These are phyloP conservation scores for Penicillium rolfsii DNA, from an alignment of 2,329 filamentous ascomycete species.

Conservation along the genomic window DNA sequence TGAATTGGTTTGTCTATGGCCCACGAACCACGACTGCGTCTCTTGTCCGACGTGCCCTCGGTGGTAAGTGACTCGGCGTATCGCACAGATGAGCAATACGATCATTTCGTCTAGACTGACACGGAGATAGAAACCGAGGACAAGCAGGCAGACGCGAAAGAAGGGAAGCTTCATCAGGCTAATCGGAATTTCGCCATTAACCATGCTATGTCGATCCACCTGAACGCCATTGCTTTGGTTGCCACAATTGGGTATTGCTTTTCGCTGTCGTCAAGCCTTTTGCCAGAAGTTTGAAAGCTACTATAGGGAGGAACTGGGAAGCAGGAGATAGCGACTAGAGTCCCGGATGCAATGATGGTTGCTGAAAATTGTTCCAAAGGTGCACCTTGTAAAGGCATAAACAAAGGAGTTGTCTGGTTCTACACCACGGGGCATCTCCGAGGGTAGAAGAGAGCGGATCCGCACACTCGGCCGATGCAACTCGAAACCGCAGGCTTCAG, in stretches of 20 bases:
- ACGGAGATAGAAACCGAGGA: slow-evolving; percentile 13
- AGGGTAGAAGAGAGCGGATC: background rate
- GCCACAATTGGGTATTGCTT: slow-evolving; percentile 37
- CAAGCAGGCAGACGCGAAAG: background rate
- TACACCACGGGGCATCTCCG: slow-evolving; percentile 2
- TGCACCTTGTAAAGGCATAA: background rate
- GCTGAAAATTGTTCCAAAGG: background rate
- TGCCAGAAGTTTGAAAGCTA: background rate
- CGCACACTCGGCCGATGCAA: background rate
- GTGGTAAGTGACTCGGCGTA: slow-evolving; percentile 18
- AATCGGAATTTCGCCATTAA: slow-evolving; percentile 42
- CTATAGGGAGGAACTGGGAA: background rate
- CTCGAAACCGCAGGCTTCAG: background rate
- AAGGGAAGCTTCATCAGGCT: slow-evolving; percentile 18
- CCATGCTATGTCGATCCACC: slow-evolving; percentile 50
- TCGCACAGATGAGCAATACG: too few species aligned
- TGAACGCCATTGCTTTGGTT: slow-evolving; percentile 46
- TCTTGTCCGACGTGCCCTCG: slow-evolving; percentile 36
- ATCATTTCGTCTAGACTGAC: background rate
- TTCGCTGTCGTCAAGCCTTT: slow-evolving; percentile 26
- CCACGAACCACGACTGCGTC: slow-evolving; percentile 40
- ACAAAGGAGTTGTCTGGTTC: background rate
- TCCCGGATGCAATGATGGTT: too few species aligned
- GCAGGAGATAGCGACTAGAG: background rate
- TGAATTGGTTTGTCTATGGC: slow-evolving; percentile 45